phyloP scores from a whole-genome alignment of 306 rosid genomes.

The Cicer yamashitae region DNA sequence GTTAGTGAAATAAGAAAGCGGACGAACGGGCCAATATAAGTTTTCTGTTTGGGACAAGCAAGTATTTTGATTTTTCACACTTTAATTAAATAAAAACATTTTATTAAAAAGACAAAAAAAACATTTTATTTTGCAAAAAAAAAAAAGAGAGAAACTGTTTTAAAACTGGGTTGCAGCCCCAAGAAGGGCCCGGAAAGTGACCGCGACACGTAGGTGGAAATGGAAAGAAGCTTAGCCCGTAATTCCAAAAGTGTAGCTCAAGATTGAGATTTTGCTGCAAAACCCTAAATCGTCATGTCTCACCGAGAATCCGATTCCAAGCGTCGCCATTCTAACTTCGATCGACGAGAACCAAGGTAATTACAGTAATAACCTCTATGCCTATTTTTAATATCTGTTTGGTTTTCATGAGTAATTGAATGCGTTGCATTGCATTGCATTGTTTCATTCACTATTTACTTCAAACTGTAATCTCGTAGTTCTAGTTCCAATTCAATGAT shows the following conservation, averaged over 20 bases:
- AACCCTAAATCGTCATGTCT: constrained; percentile 62
- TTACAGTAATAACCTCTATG: background rate
- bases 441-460: background rate
- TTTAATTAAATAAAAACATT: too few species aligned
- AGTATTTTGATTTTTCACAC: too few species aligned
- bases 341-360: constrained; percentile 75
- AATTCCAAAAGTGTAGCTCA: background rate
- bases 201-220: background rate
- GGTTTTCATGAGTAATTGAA: too few species aligned
- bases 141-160: too few species aligned
- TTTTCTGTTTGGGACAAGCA: too few species aligned
- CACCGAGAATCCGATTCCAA: constrained; percentile 75
- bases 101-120: too few species aligned
- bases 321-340: constrained; percentile 77
- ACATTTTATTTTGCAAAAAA: too few species aligned
- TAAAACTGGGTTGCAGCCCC: too few species aligned
- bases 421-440: background rate
- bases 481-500: background rate
- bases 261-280: background rate
- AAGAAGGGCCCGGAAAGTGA: too few species aligned
- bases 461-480: background rate
- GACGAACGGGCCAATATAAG: too few species aligned
- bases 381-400: too few species aligned
- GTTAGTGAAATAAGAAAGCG: too few species aligned
- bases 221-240: background rate